Evolutionary conservation across 768 basidiomycete species (phyloP).

Genomic region (Pulveroboletus sp.): DNA sequence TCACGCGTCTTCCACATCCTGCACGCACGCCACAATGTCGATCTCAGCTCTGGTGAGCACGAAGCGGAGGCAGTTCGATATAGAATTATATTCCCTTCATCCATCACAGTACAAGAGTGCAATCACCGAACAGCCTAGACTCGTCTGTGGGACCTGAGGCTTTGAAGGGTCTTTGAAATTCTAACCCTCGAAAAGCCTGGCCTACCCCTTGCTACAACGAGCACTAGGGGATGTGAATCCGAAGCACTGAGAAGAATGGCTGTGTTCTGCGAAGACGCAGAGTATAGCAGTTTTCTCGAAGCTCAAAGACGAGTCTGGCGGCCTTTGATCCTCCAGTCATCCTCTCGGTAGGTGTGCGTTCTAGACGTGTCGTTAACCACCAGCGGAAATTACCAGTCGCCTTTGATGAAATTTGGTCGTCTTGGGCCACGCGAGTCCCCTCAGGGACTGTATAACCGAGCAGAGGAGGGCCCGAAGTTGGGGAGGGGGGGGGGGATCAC

Average conservation of each 20-base stretch:
- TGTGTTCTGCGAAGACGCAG: conserved; percentile 15
- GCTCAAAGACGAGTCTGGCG: conserved; percentile 6
- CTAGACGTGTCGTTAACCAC: conserved; percentile 2
- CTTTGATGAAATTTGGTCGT: conserved; percentile 20
- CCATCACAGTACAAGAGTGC: conserved; percentile 9
- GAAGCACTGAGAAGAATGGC: conserved; percentile 19
- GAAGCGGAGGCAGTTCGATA: conserved; percentile 17
- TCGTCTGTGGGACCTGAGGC: conserved; percentile 17
- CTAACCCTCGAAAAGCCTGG: conserved; percentile 12
- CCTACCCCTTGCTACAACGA: conserved; percentile 23
- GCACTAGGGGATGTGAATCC: conserved; percentile 30
- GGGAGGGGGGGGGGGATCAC: conserved; percentile 2
- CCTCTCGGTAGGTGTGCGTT: conserved; percentile 8
- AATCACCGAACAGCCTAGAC: conserved; percentile 16
- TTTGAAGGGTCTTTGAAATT: conserved; percentile 25
- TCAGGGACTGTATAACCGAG: conserved; percentile 6
- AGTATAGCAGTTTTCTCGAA: conserved; percentile 16
- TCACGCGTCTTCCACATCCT: conserved; percentile 17
- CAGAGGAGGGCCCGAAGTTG: conserved; percentile 3
- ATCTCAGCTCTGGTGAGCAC: conserved; percentile 12
- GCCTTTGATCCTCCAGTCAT: conserved; percentile 20
- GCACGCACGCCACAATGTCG: conserved; percentile 6
- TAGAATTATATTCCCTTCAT: conserved; percentile 14
- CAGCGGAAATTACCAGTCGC: conserved; percentile 21
- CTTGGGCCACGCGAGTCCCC: conserved; percentile 19